Conservation (phyloP, 352 stramenopile species). For the Phytopythium litorale region DNA sequence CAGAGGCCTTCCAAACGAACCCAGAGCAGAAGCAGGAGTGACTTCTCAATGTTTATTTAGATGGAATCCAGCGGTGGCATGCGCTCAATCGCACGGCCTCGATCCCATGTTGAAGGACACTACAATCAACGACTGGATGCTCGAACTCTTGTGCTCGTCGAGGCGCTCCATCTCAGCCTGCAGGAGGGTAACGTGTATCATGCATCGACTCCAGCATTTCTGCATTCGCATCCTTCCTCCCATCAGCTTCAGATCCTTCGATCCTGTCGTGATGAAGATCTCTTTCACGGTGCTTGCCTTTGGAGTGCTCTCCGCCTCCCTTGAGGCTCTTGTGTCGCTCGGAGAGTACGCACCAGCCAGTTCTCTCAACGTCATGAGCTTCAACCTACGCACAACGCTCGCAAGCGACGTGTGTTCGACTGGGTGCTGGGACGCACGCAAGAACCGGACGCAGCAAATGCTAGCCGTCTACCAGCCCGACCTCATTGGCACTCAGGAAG, state of each 20-base stretch:
- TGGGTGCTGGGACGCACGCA: slow-evolving; percentile 63
- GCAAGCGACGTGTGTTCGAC: slow-evolving; percentile 55
- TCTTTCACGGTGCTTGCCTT: not conserved
- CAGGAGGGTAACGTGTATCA: not conserved
- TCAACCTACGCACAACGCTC: slow-evolving; percentile 65
- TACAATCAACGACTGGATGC: not conserved
- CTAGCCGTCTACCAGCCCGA: slow-evolving; percentile 46
- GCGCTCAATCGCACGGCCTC: not conserved
- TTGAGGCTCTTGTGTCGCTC: not conserved
- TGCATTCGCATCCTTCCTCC: not conserved
- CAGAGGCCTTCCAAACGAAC: no score
- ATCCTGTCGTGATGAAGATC: not conserved
- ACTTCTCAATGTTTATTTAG: no score
- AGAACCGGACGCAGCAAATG: slow-evolving; percentile 32
- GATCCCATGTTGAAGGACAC: not conserved
- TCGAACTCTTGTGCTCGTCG: not conserved
- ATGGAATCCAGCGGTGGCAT: not conserved
- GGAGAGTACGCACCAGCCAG: not conserved
- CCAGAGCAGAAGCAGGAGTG: no score
- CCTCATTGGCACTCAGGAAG: slow-evolving; percentile 66
- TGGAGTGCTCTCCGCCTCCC: not conserved
- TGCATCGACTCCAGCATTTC: not conserved
- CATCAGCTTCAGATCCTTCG: not conserved
- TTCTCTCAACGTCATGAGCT: slow-evolving; percentile 57
- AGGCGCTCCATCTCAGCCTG: not conserved